phyloP scores from a whole-genome alignment of 176 grass and related monocot genomes.

The Carex parvula region DNA sequence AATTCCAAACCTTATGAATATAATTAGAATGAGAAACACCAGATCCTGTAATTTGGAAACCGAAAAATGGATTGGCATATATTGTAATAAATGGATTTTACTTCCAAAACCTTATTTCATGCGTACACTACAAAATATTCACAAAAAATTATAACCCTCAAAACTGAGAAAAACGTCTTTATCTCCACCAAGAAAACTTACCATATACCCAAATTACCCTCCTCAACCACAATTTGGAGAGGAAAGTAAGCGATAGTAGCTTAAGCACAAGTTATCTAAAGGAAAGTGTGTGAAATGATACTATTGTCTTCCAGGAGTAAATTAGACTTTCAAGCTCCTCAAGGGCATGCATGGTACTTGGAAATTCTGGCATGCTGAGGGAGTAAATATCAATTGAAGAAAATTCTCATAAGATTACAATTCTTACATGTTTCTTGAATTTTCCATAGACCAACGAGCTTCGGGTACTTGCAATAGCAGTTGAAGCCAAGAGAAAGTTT shows the following conservation, averaged over 20 bases:
- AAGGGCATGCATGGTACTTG: not conserved
- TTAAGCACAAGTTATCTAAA: not conserved
- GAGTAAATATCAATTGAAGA: not conserved
- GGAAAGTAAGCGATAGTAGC: not conserved
- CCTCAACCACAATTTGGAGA: not conserved
- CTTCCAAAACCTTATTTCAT: not conserved
- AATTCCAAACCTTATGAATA: conserved; percentile 64
- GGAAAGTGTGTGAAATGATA: not conserved
- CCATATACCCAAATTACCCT: not conserved
- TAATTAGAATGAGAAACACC: conserved; percentile 72
- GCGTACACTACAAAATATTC: not conserved
- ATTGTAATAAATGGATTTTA: not conserved
- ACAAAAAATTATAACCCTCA: not conserved
- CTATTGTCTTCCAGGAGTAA: not conserved
- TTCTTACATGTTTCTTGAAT: conserved; percentile 54
- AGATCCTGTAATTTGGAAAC: conserved; percentile 45
- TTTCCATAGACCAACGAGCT: conserved; percentile 45
- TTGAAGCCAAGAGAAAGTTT: conserved; percentile 82
- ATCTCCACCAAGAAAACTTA: not conserved
- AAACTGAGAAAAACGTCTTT: not conserved
- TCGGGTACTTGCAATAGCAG: conserved; percentile 50
- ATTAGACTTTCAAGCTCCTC: not conserved
- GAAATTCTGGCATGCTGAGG: not conserved
- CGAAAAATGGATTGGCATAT: conserved; percentile 35
- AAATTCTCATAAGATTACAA: conserved; percentile 14